A percentile compares a stretch with the other conserved stretches of the same genome.
Evolutionary conservation across 257 asterid species (phyloP).

Genomic region (Pogostemon cablin): DNA sequence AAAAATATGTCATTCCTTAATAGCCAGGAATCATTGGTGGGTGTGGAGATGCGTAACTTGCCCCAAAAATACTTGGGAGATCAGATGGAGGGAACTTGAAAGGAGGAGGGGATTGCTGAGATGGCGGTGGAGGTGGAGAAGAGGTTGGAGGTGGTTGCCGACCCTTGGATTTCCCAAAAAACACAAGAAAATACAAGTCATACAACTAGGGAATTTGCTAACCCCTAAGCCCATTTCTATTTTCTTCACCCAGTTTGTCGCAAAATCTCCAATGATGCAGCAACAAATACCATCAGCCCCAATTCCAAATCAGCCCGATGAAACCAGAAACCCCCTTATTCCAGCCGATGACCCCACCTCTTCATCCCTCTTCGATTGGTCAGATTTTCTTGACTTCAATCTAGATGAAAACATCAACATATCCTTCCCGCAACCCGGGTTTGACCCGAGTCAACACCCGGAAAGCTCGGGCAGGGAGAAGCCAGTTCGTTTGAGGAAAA

Average conservation of each 20-base stretch:
- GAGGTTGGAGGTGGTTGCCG: constrained; percentile 29
- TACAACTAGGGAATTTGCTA: constrained; percentile 21
- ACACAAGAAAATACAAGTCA: constrained; percentile 11
- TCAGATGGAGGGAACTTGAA: constrained; percentile 33
- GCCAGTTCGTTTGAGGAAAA: constrained; percentile 59
- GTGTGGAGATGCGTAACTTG: constrained; percentile 47
- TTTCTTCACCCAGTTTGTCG: constrained; percentile 25
- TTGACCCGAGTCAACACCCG: constrained; percentile 29
- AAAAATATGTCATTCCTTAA: constrained; percentile 35
- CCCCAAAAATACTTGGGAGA: constrained; percentile 43
- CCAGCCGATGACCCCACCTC: constrained; percentile 44
- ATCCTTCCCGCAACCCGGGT: constrained; percentile 38
- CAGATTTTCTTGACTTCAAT: constrained; percentile 69
- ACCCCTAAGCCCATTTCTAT: constrained; percentile 13
- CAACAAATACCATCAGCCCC: constrained; percentile 32
- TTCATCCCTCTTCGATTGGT: constrained; percentile 70
- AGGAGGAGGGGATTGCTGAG: constrained; percentile 29
- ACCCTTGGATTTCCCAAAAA: constrained; percentile 31
- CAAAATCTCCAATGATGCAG: constrained; percentile 29
- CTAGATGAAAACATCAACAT: constrained; percentile 48
- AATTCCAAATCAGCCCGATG: constrained; percentile 15
- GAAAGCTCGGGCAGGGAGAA: constrained; percentile 35
- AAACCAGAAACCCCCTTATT: background rate
- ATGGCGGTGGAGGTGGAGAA: constrained; percentile 21
- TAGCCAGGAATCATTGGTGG: constrained; percentile 71